Evolutionary conservation across 192 early-diverging fungal genomes (phyloP).

Genomic region (Thoreauomyces humboldtii): DNA sequence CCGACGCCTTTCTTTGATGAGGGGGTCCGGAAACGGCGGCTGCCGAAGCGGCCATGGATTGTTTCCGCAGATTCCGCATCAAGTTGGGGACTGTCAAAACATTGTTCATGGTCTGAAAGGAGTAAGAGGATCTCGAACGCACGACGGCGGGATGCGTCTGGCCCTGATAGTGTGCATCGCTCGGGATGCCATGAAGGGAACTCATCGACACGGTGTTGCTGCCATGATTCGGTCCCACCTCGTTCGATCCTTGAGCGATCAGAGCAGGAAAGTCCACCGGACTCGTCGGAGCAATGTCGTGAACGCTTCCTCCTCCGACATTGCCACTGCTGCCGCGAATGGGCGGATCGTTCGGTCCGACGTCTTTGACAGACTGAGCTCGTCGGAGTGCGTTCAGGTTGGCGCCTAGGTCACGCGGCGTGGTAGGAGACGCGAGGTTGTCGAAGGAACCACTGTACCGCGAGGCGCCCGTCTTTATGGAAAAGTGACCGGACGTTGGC

Average conservation of each 20-base stretch:
- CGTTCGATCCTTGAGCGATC: constrained; percentile 1
- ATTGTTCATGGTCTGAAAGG: constrained; percentile 22
- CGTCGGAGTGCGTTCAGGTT: neutral
- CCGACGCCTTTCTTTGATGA: neutral
- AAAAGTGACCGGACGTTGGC: constrained; percentile 11
- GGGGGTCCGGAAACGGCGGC: neutral
- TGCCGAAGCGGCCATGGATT: neutral
- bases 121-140: constrained; percentile 37
- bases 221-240: neutral
- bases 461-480: neutral
- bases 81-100: constrained; percentile 23
- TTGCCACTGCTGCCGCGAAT: too few species aligned
- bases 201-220: neutral
- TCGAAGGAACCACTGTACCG: constrained; percentile 8
- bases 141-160: constrained; percentile 18
- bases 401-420: neutral
- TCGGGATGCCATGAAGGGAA: neutral
- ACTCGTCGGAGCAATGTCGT: neutral
- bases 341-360: neutral
- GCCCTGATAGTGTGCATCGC: neutral
- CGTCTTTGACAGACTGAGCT: constrained; percentile 10
- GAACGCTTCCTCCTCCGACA: neutral
- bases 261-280: constrained; percentile 15
- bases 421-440: constrained; percentile 13
- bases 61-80: constrained; percentile 20